Percentiles rank a stretch among this genome's conserved stretches.
Evolutionary conservation across 2,329 filamentous ascomycete genomes (phyloP).

Genomic region (Xylariales sp.): DNA sequence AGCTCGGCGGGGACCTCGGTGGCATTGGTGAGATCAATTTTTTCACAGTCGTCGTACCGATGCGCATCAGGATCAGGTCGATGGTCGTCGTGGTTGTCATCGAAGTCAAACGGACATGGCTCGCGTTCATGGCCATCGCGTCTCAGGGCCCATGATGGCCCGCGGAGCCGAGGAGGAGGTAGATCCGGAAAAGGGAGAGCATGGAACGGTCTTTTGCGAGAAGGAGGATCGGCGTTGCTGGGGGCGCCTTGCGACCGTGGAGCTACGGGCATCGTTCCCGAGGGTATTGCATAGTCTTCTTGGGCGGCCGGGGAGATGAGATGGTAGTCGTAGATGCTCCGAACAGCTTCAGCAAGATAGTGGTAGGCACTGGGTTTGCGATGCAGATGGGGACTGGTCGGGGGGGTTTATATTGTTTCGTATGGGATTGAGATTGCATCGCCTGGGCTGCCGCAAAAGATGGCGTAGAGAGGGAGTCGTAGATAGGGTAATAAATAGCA

Average conservation of each 20-base stretch:
- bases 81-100: constrained; percentile 40
- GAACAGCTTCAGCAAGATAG: neutral
- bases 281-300: constrained; percentile 39
- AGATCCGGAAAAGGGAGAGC: too few relatives aligned
- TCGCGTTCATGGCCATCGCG: too few relatives aligned
- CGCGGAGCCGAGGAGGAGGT: neutral
- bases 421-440: constrained; percentile 23
- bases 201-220: constrained; percentile 42
- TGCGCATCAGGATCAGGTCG: constrained; percentile 2
- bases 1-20: constrained; percentile 58
- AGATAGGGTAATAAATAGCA: too few relatives aligned
- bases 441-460: constrained; percentile 14
- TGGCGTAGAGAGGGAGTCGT: neutral
- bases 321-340: constrained; percentile 42
- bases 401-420: constrained; percentile 16
- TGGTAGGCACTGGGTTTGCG: constrained; percentile 4
- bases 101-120: constrained; percentile 41
- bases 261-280: constrained; percentile 41
- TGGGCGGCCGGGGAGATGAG: constrained; percentile 40
- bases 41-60: constrained; percentile 43
- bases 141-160: constrained; percentile 6
- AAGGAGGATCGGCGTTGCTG: constrained; percentile 21
- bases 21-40: constrained; percentile 57
- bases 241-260: constrained; percentile 38
- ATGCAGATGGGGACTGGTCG: neutral